phyloP scores from a whole-genome alignment of 2,329 filamentous ascomycete species.

The Epichloe glyceriae region DNA sequence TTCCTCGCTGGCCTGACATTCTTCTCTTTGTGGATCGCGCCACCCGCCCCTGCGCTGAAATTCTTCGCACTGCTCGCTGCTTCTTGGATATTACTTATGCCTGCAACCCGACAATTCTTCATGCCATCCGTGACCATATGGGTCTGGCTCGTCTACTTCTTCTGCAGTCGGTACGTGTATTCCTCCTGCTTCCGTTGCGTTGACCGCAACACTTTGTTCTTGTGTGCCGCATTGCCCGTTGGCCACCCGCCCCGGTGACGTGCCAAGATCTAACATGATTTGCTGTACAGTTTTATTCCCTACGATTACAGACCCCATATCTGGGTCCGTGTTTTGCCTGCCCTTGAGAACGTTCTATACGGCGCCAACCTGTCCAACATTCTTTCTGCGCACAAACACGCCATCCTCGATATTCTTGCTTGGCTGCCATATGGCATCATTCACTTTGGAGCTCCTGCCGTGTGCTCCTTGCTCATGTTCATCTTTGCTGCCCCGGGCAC shows the following conservation, averaged over 20 bases:
- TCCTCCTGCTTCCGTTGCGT: background rate
- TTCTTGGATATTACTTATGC: slow-evolving; percentile 60
- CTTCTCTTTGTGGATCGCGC: slow-evolving; percentile 74
- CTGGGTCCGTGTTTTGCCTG: slow-evolving; percentile 88
- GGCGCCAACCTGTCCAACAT: slow-evolving; percentile 94
- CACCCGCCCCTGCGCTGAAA: slow-evolving; percentile 69
- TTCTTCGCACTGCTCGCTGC: slow-evolving; percentile 55
- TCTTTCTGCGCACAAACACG: slow-evolving; percentile 76
- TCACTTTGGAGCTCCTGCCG: slow-evolving; percentile 75
- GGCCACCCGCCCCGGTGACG: background rate
- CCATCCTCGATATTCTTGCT: slow-evolving; percentile 72
- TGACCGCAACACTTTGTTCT: background rate
- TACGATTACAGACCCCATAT: slow-evolving; percentile 82
- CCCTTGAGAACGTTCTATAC: slow-evolving; percentile 91
- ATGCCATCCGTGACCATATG: slow-evolving; percentile 75
- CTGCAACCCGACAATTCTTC: slow-evolving; percentile 81
- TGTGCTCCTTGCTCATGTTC: slow-evolving; percentile 71
- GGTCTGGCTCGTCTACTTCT: slow-evolving; percentile 83
- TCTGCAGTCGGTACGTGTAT: slow-evolving; percentile 76
- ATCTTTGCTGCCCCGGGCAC: slow-evolving; percentile 79
- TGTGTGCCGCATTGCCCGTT: background rate
- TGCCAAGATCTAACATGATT: background rate
- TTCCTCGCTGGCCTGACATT: slow-evolving; percentile 61
- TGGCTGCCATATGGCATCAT: slow-evolving; percentile 90
- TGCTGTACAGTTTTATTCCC: slow-evolving; percentile 61